Conservation (phyloP, 169 alveolate genomes). For the Cryptosporidium viatorum region DNA sequence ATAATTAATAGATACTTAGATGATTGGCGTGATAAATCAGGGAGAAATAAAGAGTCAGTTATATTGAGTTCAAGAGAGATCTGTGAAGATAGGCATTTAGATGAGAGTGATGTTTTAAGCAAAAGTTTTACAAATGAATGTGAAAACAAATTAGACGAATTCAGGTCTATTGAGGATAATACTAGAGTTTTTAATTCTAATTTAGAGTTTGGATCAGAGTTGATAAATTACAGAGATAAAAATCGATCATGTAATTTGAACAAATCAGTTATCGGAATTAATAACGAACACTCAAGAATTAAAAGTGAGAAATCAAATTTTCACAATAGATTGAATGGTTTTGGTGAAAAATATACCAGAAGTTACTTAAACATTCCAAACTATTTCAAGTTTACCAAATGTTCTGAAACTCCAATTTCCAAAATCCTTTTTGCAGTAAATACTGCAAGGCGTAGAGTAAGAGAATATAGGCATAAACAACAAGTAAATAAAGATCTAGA, state of each 20-base stretch:
- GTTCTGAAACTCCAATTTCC: slow-evolving; percentile 25
- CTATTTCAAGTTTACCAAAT: neutral
- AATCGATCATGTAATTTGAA: neutral
- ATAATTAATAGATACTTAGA: neutral
- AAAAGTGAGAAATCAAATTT: neutral
- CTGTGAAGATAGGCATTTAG: neutral
- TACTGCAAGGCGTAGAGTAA: slow-evolving; percentile 72
- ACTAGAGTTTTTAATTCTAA: neutral
- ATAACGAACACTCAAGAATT: neutral
- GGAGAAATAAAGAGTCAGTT: neutral
- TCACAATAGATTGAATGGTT: neutral
- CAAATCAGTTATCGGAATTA: slow-evolving; percentile 1
- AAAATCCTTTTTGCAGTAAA: slow-evolving; percentile 58
- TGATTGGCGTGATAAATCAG: neutral
- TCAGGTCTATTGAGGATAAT: neutral
- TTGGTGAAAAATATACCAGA: neutral
- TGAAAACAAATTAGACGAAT: neutral
- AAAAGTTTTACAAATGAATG: neutral
- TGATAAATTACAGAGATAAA: neutral
- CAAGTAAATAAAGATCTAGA: neutral
- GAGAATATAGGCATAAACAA: slow-evolving; percentile 69
- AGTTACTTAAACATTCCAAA: neutral
- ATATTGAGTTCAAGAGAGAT: neutral
- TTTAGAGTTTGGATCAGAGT: neutral
- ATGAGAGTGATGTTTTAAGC: neutral